phyloP scores from a whole-genome alignment of 2,329 filamentous ascomycete genomes.

The Phialophora verrucosa region DNA sequence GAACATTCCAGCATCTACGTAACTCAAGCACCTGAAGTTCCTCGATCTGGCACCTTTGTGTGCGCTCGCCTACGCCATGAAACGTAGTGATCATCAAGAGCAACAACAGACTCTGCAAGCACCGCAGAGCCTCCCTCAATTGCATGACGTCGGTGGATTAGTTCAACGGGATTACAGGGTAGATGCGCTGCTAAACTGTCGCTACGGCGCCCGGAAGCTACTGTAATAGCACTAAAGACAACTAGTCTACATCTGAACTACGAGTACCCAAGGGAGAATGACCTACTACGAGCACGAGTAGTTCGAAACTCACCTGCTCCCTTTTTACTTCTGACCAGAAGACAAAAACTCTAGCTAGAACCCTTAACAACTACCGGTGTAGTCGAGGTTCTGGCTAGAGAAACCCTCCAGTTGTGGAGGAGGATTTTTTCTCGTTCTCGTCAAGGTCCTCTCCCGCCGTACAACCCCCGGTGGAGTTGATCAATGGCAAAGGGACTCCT shows the following conservation, averaged over 20 bases:
- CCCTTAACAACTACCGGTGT: not conserved
- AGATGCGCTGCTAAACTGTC: not conserved
- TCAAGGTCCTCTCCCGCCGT: not conserved
- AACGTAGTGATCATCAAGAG: not conserved
- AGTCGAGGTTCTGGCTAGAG: not conserved
- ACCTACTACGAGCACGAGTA: no score
- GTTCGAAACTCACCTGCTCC: not conserved
- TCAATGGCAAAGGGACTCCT: conserved; percentile 1
- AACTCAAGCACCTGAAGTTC: conserved; percentile 1
- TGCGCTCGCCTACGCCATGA: not conserved
- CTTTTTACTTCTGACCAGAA: not conserved
- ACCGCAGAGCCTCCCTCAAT: conserved; percentile 4
- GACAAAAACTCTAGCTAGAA: not conserved
- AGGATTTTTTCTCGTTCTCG: not conserved
- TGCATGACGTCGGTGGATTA: not conserved
- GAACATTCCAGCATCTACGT: conserved; percentile 20
- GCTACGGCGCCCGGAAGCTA: not conserved
- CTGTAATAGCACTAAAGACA: not conserved
- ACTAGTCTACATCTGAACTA: no score
- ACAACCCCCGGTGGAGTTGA: not conserved
- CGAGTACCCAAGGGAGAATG: no score
- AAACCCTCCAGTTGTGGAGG: not conserved
- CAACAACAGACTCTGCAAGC: not conserved
- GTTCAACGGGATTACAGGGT: not conserved
- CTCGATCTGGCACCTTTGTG: not conserved